phyloP scores from a whole-genome alignment of 257 asterid species.

The Echium plantagineum region DNA sequence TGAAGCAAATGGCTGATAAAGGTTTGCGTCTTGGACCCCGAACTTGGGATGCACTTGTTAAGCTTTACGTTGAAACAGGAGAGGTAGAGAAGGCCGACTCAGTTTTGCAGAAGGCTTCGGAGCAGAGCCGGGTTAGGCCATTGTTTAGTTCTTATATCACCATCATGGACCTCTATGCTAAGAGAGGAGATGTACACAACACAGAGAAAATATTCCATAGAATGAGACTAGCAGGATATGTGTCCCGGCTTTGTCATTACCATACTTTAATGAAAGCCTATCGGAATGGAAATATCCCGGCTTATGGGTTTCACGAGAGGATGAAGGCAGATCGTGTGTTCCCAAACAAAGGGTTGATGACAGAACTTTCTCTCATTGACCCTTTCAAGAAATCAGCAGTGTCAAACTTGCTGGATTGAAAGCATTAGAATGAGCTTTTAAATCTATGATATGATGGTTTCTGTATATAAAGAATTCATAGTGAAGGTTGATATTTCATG shows the following conservation, averaged over 20 bases:
- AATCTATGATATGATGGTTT: too few species aligned
- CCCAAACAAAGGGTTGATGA: conserved; percentile 28
- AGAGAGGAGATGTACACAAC: conserved; percentile 55
- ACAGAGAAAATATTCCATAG: conserved; percentile 50
- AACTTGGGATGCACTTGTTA: conserved; percentile 61
- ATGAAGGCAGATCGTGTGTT: conserved; percentile 53
- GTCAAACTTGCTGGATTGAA: conserved; percentile 37
- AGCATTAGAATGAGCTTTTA: neutral
- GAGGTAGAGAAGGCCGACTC: conserved; percentile 58
- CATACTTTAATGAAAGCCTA: conserved; percentile 48
- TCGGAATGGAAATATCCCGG: conserved; percentile 38
- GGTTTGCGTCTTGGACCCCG: conserved; percentile 42
- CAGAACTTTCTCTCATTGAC: conserved; percentile 32
- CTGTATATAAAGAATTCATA: too few species aligned
- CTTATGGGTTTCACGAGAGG: conserved; percentile 58
- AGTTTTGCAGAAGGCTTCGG: conserved; percentile 39
- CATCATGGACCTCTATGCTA: conserved; percentile 46
- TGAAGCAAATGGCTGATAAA: conserved; percentile 48
- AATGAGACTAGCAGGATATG: conserved; percentile 47
- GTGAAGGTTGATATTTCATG: too few species aligned
- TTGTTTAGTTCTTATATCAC: conserved; percentile 26
- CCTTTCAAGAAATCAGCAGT: conserved; percentile 35
- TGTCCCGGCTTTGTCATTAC: conserved; percentile 29
- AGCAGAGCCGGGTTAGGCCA: conserved; percentile 30
- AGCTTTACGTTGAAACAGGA: conserved; percentile 39